Conservation (phyloP, 345 rosid species). For the Adansonia digitata region DNA sequence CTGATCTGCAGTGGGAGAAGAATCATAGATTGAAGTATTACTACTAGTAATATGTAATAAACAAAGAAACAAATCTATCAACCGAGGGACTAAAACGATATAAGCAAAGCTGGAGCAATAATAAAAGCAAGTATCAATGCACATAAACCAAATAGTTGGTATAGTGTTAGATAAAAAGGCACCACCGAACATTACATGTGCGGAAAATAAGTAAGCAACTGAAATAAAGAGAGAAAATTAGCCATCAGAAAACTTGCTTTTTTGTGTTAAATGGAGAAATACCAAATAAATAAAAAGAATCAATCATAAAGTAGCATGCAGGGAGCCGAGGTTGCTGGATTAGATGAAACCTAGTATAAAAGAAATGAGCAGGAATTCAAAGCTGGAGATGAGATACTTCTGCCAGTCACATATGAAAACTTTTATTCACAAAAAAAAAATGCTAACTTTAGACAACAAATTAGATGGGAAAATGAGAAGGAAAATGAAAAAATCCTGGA, state of each 20-base stretch:
- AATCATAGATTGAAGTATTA: not conserved
- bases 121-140: not conserved
- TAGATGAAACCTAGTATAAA: not conserved
- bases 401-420: no score
- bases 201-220: not conserved
- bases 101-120: slow-evolving; percentile 2
- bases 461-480: not conserved
- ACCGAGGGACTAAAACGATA: not conserved
- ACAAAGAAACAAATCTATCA: not conserved
- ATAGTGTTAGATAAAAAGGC: not conserved
- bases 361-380: not conserved
- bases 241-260: not conserved
- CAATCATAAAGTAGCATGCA: slow-evolving; percentile 18
- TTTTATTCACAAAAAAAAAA: no score
- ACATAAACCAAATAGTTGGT: not conserved
- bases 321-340: not conserved
- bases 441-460: not conserved
- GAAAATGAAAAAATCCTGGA: slow-evolving; percentile 15
- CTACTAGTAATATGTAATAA: not conserved
- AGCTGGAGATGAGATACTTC: no score
- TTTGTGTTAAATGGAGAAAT: not conserved
- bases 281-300: not conserved
- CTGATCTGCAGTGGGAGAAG: not conserved
- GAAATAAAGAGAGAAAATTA: not conserved
- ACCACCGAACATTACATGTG: not conserved